Evolutionary conservation across 352 stramenopile species (phyloP).

Genomic region (Phytopythium cucurbitacearum): DNA sequence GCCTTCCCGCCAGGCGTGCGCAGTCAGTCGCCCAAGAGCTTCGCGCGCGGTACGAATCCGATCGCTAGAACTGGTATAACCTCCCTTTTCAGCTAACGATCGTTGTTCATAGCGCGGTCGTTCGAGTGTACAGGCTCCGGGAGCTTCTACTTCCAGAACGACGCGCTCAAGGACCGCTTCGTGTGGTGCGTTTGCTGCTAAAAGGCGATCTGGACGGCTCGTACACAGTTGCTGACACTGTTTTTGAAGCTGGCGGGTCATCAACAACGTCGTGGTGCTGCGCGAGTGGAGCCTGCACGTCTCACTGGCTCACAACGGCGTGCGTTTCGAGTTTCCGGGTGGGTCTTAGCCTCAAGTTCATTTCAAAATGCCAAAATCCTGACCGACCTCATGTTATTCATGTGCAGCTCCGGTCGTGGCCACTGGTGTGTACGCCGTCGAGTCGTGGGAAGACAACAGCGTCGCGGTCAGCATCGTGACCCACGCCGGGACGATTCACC

Average conservation of each 20-base stretch:
- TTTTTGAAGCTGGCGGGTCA: constrained; percentile 48
- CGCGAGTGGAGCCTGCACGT: constrained; percentile 71
- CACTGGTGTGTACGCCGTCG: constrained; percentile 51
- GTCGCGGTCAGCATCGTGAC: constrained; percentile 67
- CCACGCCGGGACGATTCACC: constrained; percentile 62
- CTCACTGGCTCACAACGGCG: constrained; percentile 46
- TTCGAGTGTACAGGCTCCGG: constrained; percentile 62
- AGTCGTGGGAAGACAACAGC: constrained; percentile 53
- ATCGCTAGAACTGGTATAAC: background rate
- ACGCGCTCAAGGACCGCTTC: constrained; percentile 61
- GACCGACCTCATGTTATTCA: background rate
- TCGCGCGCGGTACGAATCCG: constrained; percentile 34
- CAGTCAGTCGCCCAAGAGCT: constrained; percentile 48
- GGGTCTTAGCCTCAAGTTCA: background rate
- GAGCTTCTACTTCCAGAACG: constrained; percentile 74
- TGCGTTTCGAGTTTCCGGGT: constrained; percentile 54
- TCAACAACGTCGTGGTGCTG: constrained; percentile 70
- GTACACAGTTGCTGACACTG: background rate
- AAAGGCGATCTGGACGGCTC: background rate
- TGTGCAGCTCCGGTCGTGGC: constrained; percentile 37
- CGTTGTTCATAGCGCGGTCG: constrained; percentile 35
- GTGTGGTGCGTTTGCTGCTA: constrained; percentile 26
- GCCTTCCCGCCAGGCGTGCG: constrained; percentile 21
- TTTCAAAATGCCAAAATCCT: background rate
- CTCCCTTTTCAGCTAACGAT: background rate